Conservation (phyloP, 1,284 basidiomycete genomes). For the Trametes pubescens region DNA sequence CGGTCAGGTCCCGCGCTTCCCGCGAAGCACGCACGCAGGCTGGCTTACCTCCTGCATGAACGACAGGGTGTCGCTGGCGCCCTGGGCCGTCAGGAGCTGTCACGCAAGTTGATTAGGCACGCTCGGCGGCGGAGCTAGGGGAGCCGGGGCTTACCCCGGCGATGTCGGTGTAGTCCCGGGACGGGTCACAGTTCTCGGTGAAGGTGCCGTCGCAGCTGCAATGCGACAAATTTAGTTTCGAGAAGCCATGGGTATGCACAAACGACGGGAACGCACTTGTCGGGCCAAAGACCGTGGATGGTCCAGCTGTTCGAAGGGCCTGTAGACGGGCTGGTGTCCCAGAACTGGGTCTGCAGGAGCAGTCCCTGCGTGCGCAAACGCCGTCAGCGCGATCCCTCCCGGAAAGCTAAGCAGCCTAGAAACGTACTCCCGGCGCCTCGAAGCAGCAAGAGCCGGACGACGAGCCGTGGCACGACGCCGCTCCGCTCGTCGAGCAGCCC, state of each 20-base stretch:
- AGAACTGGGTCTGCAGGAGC: slow-evolving; percentile 63
- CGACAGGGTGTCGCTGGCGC: slow-evolving; percentile 65
- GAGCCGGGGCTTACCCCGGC: slow-evolving; percentile 47
- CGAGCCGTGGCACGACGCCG: slow-evolving; percentile 47
- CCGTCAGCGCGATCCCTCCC: slow-evolving; percentile 1
- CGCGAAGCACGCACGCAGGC: slow-evolving; percentile 23
- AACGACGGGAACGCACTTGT: slow-evolving; percentile 54
- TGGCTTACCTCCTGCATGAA: slow-evolving; percentile 66
- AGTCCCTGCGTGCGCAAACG: slow-evolving; percentile 53
- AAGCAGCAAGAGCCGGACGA: slow-evolving; percentile 45
- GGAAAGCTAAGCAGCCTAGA: too few species aligned
- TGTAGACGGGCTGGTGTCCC: slow-evolving; percentile 57
- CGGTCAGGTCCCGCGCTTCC: neutral
- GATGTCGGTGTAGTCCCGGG: slow-evolving; percentile 68
- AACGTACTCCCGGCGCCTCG: slow-evolving; percentile 45
- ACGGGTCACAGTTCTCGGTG: slow-evolving; percentile 67
- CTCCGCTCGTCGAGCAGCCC: slow-evolving; percentile 44
- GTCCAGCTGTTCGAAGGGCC: slow-evolving; percentile 78
- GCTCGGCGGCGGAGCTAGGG: neutral
- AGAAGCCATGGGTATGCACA: slow-evolving; percentile 1
- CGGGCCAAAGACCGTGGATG: slow-evolving; percentile 80
- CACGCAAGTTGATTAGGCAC: neutral
- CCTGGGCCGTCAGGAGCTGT: slow-evolving; percentile 67
- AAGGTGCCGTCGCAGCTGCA: slow-evolving; percentile 76
- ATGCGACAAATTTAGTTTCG: slow-evolving; percentile 3